Conservation (phyloP, 108 stramenopile genomes). For the Schizochytrium sp. region DNA sequence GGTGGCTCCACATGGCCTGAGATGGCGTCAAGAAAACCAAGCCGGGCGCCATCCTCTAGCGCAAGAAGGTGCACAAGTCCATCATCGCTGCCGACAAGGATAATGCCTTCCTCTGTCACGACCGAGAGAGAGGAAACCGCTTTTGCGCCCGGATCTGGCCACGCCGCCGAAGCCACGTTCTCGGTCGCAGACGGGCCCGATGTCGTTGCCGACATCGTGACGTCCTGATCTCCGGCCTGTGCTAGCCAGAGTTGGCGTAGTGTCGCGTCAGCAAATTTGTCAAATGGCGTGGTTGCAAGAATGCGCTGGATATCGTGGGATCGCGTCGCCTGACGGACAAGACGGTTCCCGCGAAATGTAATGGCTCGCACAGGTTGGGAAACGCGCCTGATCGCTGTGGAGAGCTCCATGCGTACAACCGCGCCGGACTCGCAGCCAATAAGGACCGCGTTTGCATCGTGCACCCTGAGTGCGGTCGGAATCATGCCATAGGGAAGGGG, state of each 20-base stretch:
- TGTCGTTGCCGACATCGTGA: not conserved
- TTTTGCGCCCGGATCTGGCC: too few relatives aligned
- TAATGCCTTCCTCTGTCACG: not conserved
- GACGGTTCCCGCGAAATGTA: not conserved
- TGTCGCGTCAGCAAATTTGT: not conserved
- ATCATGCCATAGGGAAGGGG: not conserved
- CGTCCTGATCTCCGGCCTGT: not conserved
- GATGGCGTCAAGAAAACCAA: not conserved
- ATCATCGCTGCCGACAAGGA: not conserved
- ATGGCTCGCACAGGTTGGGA: not conserved
- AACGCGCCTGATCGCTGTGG: not conserved
- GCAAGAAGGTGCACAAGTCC: not conserved
- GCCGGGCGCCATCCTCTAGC: not conserved
- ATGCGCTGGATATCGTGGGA: not conserved
- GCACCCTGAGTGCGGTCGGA: not conserved
- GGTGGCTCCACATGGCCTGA: not conserved
- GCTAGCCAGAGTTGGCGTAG: not conserved
- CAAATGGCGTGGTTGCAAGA: not conserved
- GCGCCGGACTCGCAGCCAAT: not conserved
- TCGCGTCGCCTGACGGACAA: not conserved
- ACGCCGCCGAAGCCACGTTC: not conserved
- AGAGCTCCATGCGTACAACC: not conserved
- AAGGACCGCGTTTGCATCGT: not conserved
- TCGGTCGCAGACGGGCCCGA: not conserved
- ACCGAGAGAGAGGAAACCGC: not conserved